Base-by-base conservation (phyloP, 345 rosid genomes). In the Moringa oleifera region DNA sequence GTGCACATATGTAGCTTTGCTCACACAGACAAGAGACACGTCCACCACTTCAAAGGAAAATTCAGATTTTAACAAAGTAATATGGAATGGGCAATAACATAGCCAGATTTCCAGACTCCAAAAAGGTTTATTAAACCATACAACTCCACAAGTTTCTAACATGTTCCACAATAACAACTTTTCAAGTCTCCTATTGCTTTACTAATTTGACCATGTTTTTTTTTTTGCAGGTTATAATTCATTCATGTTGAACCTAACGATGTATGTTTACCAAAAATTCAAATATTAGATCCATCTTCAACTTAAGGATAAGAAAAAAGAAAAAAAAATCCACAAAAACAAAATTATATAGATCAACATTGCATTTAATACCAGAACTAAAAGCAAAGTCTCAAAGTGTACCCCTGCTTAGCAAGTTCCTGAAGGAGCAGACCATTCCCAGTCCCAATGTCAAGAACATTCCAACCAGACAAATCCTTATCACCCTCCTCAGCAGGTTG, bases 351-450 rank as follows among this genome's bases (percentile, higher is more conserved):
- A 15, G 47, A 41, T 41, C 17, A 41, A 41, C 17, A 41, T 51
- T 36, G 55, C 61, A 71, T 54, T 25, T 18, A 75, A 65, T 66
- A 70, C 73, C 67, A 76, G 49, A 75, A 72, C 69, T 69, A 71
- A 11, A 73, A 63, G 65, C 20, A 75, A 79, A 63, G 71, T 65
- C 75, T 33, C 68, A 77, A 72, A 73, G 58, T 73, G 64, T 71
- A 94, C 99, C 99, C 99, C 68, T 74, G 89, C 77, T 90, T 94
- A 72, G 92, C 81, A 80, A 94, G 90, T 79, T 86, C 89, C 70
- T 94, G 99, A 73, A 90, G 99, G 37, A 94, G 94, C 64, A 94
- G 76, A 63, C 97, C 99, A 73, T 94, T 94, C 64, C 97, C 97
- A 20, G 97, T 94, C 72, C 99, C 99, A 71, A 94, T 71, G 65